Conservation (phyloP, 345 rosid genomes). For the sweet orange (Citrus sinensis) region DNA sequence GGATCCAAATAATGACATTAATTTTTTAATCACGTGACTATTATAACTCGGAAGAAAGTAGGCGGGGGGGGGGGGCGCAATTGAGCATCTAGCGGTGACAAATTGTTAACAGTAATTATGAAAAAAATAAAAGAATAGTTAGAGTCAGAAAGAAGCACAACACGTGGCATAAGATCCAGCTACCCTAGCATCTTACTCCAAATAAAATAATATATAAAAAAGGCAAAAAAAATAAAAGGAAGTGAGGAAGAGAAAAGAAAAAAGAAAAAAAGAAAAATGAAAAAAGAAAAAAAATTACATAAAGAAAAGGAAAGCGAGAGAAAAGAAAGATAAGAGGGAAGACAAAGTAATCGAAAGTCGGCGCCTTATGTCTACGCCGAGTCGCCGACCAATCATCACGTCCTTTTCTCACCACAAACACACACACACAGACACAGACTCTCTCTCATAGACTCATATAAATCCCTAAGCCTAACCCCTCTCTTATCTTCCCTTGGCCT, state of each 20-base stretch:
- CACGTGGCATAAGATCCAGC: conserved; percentile 15
- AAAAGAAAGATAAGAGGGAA: conserved; percentile 16
- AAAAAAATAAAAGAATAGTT: too few relatives aligned
- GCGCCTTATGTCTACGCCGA: conserved; percentile 55
- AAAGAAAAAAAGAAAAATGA: neutral
- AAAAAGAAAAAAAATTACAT: neutral
- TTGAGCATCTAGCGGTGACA: neutral
- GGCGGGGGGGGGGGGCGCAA: neutral
- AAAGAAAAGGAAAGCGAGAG: neutral
- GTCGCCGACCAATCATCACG: conserved; percentile 55
- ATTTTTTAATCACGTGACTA: neutral
- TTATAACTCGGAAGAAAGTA: neutral
- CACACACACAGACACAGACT: neutral
- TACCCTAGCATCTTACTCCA: neutral
- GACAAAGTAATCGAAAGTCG: conserved; percentile 51
- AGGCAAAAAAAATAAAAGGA: neutral
- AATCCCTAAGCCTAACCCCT: conserved; percentile 26
- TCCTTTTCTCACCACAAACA: conserved; percentile 13
- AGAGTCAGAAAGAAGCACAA: neutral
- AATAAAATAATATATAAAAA: neutral
- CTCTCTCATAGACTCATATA: conserved; percentile 11
- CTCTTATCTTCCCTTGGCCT: neutral
- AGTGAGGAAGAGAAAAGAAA: neutral
- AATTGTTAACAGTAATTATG: neutral
- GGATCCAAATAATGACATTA: too few relatives aligned